A percentile compares a stretch with the other conserved stretches of the same genome.
Evolutionary conservation across 2,329 filamentous ascomycete species (phyloP).

Genomic region (Paecilomyces dactylethromorphus): DNA sequence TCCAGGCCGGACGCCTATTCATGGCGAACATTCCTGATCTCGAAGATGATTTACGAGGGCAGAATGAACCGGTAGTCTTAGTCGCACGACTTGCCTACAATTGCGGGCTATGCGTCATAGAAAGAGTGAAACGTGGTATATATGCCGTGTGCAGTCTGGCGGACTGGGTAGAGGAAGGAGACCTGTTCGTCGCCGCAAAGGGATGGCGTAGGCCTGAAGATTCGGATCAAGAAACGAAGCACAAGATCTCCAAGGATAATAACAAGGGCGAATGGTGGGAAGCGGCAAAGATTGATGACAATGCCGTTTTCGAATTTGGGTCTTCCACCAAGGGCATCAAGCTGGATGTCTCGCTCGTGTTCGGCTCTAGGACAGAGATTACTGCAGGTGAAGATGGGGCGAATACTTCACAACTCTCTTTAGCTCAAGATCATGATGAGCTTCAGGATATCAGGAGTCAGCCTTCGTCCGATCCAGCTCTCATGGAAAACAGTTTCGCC

Average conservation of each 20-base stretch:
- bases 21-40: slow-evolving; percentile 29
- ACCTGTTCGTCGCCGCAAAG: slow-evolving; percentile 32
- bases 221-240: slow-evolving; percentile 1
- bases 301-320: slow-evolving; percentile 10
- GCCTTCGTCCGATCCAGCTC: slow-evolving; percentile 5
- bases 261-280: slow-evolving; percentile 26
- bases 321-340: slow-evolving; percentile 15
- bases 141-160: slow-evolving; percentile 33
- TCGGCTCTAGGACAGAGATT: slow-evolving; percentile 10
- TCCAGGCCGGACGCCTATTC: slow-evolving; percentile 31
- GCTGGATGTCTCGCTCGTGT: slow-evolving; percentile 24
- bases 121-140: slow-evolving; percentile 31
- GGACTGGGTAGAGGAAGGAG: slow-evolving; percentile 28
- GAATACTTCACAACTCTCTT: background rate
- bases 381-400: background rate
- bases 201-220: slow-evolving; percentile 15
- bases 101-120: slow-evolving; percentile 30
- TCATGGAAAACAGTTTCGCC: slow-evolving; percentile 8
- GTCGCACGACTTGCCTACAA: slow-evolving; percentile 22
- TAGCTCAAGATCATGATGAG: slow-evolving; percentile 4
- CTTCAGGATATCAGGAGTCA: slow-evolving; percentile 11
- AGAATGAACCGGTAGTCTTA: slow-evolving; percentile 23
- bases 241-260: slow-evolving; percentile 1
- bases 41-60: slow-evolving; percentile 20
- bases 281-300: slow-evolving; percentile 25